Evolutionary conservation across 345 rosid genomes (phyloP).

Genomic region (Lumnitzera racemosa): DNA sequence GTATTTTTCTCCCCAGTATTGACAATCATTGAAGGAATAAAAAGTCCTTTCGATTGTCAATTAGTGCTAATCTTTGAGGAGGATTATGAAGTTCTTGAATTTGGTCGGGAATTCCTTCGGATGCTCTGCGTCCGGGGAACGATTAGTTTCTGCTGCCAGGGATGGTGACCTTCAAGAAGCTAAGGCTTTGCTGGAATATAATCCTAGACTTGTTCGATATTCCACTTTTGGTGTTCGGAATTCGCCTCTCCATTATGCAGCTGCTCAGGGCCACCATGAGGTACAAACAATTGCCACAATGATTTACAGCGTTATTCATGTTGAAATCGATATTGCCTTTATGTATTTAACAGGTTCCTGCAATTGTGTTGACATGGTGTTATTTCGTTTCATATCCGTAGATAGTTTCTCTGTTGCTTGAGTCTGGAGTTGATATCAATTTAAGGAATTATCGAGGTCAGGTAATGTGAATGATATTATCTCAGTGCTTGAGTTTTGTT

Average conservation of each 20-base stretch:
- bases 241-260: conserved; percentile 96
- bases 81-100: conserved; percentile 66
- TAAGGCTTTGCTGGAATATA: conserved; percentile 83
- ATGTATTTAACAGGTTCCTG: neutral
- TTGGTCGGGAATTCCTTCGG: conserved; percentile 93
- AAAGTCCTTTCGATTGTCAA: no score
- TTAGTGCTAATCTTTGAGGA: neutral
- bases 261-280: conserved; percentile 99
- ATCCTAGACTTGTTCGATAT: conserved; percentile 86
- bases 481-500: neutral
- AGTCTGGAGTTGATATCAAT: conserved; percentile 97
- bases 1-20: no score
- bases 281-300: conserved; percentile 21
- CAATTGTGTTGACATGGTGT: conserved; percentile 8
- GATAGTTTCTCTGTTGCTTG: conserved; percentile 90
- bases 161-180: conserved; percentile 98
- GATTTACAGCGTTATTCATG: neutral
- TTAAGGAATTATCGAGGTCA: conserved; percentile 97
- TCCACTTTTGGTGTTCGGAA: conserved; percentile 93
- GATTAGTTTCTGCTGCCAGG: conserved; percentile 94
- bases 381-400: conserved; percentile 19
- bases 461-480: conserved; percentile 30
- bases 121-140: conserved; percentile 98
- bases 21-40: no score
- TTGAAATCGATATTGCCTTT: neutral